Evolutionary conservation across 2,329 filamentous ascomycete species (phyloP).

Genomic region (Penicillium sp.): DNA sequence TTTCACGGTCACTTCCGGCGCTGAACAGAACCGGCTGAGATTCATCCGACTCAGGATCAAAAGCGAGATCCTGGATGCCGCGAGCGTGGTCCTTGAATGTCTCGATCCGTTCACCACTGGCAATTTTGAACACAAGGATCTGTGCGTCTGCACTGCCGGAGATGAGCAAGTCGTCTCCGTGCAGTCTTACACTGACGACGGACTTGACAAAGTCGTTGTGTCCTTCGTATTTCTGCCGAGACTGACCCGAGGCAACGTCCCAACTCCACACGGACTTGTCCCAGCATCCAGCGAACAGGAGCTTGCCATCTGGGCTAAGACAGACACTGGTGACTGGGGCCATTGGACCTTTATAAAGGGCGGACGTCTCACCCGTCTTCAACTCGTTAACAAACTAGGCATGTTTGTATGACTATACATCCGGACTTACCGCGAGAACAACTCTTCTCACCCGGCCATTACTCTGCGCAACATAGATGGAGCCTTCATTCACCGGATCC

Average conservation of each 20-base stretch:
- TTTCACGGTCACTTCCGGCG: slow-evolving; percentile 75
- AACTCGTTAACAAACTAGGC: slow-evolving; percentile 5
- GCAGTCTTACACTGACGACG: slow-evolving; percentile 62
- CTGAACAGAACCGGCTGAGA: slow-evolving; percentile 63
- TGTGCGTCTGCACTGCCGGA: slow-evolving; percentile 76
- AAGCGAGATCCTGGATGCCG: slow-evolving; percentile 72
- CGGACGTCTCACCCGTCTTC: slow-evolving; percentile 48
- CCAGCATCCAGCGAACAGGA: slow-evolving; percentile 85
- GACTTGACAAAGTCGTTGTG: slow-evolving; percentile 92
- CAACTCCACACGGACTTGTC: slow-evolving; percentile 90
- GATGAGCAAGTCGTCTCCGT: slow-evolving; percentile 62
- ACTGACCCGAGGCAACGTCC: slow-evolving; percentile 59
- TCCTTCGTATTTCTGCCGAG: slow-evolving; percentile 64
- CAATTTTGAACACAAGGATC: slow-evolving; percentile 78
- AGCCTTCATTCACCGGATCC: slow-evolving; percentile 62
- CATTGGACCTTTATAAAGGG: slow-evolving; percentile 67
- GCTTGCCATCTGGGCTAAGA: slow-evolving; percentile 57
- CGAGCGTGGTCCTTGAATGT: slow-evolving; percentile 74
- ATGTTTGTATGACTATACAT: slow-evolving; percentile 12
- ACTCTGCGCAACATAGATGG: slow-evolving; percentile 80
- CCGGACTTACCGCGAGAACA: slow-evolving; percentile 67
- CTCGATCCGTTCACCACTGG: slow-evolving; percentile 66
- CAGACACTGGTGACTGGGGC: slow-evolving; percentile 78
- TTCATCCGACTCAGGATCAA: slow-evolving; percentile 61
- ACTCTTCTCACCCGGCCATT: slow-evolving; percentile 75